A percentile compares a stretch with the other conserved stretches of the same genome.
These are phyloP conservation scores for Fusarium musae DNA, from an alignment of 2,329 filamentous ascomycete genomes.

Conservation along the genomic window DNA sequence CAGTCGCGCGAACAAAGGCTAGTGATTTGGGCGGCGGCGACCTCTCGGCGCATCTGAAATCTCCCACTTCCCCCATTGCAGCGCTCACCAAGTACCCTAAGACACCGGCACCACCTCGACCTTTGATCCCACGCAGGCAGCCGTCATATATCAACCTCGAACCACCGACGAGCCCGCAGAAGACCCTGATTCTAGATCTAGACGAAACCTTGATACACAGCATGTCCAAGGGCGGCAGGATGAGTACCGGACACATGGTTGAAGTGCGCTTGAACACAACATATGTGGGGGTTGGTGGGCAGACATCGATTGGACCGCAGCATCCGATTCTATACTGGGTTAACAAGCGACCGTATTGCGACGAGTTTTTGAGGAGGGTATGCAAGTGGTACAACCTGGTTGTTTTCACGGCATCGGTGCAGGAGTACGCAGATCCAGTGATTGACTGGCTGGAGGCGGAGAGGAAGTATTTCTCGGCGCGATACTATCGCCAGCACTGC, in stretches of 20 bases:
- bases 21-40: slow-evolving; percentile 56
- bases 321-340: slow-evolving; percentile 99
- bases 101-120: slow-evolving; percentile 87
- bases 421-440: slow-evolving; percentile 98
- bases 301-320: slow-evolving; percentile 73
- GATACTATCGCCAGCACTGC: slow-evolving; percentile 97
- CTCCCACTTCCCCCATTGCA: slow-evolving; percentile 84
- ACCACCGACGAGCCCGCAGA: slow-evolving; percentile 72
- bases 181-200: slow-evolving; percentile 93
- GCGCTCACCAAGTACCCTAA: slow-evolving; percentile 90
- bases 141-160: slow-evolving; percentile 82
- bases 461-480: slow-evolving; percentile 91
- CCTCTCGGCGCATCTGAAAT: slow-evolving; percentile 87
- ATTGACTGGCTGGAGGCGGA: slow-evolving; percentile 99
- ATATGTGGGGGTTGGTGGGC: slow-evolving; percentile 73
- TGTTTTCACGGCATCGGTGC: slow-evolving; percentile 95
- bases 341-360: slow-evolving; percentile 95
- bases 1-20: slow-evolving; percentile 56
- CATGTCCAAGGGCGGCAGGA: slow-evolving; percentile 94
- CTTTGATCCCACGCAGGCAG: slow-evolving; percentile 87
- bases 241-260: slow-evolving; percentile 98
- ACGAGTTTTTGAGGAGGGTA: slow-evolving; percentile 91
- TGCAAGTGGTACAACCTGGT: slow-evolving; percentile 99
- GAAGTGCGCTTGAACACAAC: slow-evolving; percentile 89
- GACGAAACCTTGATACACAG: slow-evolving; percentile 99